These are phyloP conservation scores for Micractinium conductrix DNA, from an alignment of 139 green algal genomes.

Conservation along the genomic window DNA sequence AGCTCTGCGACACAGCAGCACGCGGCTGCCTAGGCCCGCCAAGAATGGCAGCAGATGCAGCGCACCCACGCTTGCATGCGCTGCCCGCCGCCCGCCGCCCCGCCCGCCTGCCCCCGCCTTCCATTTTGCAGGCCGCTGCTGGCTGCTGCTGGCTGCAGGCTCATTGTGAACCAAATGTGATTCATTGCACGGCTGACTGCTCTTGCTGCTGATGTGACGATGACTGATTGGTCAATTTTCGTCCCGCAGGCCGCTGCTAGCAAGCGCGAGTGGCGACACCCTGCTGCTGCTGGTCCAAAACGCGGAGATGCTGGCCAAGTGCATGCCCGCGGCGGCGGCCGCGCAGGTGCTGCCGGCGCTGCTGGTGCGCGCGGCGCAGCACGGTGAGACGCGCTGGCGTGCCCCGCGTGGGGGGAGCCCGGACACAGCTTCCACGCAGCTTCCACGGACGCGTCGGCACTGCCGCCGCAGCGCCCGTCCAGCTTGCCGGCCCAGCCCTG, in stretches of 20 bases:
- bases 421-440: too few relatives aligned
- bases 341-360: slow-evolving; percentile 57
- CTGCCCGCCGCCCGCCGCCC: too few relatives aligned
- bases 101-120: neutral
- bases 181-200: neutral
- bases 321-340: slow-evolving; percentile 6
- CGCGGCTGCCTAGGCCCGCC: neutral
- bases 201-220: too few relatives aligned
- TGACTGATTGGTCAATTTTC: neutral
- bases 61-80: neutral
- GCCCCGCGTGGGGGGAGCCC: too few relatives aligned
- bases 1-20: neutral
- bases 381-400: slow-evolving; percentile 4
- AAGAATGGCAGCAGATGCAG: neutral
- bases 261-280: slow-evolving; percentile 41
- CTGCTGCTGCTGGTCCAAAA: slow-evolving; percentile 59
- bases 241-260: slow-evolving; percentile 8
- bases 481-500: neutral
- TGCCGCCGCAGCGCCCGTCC: too few relatives aligned
- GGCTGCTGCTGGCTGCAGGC: neutral
- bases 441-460: too few relatives aligned
- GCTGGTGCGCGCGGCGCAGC: slow-evolving; percentile 46
- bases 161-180: neutral
- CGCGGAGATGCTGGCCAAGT: slow-evolving; percentile 42
- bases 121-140: neutral